These are phyloP conservation scores for Hypoxylon sp. DNA, from an alignment of 2,329 filamentous ascomycete species.

Conservation along the genomic window DNA sequence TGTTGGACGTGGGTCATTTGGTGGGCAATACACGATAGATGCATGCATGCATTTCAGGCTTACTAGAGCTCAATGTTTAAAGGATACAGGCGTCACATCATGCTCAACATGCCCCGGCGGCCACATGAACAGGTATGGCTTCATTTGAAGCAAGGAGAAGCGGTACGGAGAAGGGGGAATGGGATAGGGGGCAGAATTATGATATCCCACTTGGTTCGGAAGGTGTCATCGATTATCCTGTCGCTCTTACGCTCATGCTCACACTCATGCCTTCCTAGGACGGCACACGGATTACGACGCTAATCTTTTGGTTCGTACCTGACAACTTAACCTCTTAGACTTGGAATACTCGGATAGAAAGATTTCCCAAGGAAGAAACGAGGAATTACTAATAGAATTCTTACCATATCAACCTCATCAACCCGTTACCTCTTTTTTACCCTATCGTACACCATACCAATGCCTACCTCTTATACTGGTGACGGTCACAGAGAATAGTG, in stretches of 20 bases:
- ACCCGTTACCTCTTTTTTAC: neutral
- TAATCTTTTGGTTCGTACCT: slow-evolving; percentile 8
- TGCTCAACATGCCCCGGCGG: slow-evolving; percentile 5
- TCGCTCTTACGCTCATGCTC: too few relatives aligned
- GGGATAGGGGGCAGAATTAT: slow-evolving; percentile 9
- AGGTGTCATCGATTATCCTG: slow-evolving; percentile 27
- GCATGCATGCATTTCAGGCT: slow-evolving; percentile 18
- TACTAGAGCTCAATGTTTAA: slow-evolving; percentile 18
- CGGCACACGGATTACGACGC: slow-evolving; percentile 28
- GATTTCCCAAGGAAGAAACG: neutral
- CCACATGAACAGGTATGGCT: slow-evolving; percentile 6
- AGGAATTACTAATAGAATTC: slow-evolving; percentile 22
- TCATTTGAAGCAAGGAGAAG: neutral
- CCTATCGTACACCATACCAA: neutral
- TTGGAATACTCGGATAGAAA: slow-evolving; percentile 3
- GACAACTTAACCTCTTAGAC: slow-evolving; percentile 5
- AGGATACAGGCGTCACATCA: slow-evolving; percentile 5
- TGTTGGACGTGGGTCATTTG: slow-evolving; percentile 7
- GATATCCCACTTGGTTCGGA: slow-evolving; percentile 30
- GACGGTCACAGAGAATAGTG: neutral
- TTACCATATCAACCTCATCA: slow-evolving; percentile 1
- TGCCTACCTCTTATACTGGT: neutral
- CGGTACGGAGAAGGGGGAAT: neutral
- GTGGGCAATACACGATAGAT: slow-evolving; percentile 17
- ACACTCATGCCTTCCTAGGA: slow-evolving; percentile 30